Conservation (phyloP, 768 basidiomycete species). For the Pholiota microspora region DNA sequence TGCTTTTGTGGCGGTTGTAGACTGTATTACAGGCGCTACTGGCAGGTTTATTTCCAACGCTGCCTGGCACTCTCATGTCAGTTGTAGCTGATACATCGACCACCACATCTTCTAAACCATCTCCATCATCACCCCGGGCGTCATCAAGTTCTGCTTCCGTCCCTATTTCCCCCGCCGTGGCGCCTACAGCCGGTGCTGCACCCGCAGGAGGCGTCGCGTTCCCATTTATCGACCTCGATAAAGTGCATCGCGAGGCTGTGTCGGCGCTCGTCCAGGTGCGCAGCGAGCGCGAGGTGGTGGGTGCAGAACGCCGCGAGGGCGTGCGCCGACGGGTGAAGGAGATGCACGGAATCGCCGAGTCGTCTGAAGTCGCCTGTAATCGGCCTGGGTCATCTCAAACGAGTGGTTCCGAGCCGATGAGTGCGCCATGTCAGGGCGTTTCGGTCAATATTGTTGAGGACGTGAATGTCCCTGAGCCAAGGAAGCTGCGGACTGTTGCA, state of each 20-base stretch:
- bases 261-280: conserved; percentile 60
- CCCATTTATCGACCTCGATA: conserved; percentile 34
- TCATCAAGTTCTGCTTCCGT: neutral
- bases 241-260: conserved; percentile 49
- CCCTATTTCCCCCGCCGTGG: neutral
- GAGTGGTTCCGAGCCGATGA: neutral
- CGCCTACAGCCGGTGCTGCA: neutral
- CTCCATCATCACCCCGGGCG: neutral
- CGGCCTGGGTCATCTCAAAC: neutral
- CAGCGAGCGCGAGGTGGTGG: conserved; percentile 52
- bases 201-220: conserved; percentile 22
- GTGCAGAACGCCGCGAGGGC: conserved; percentile 49
- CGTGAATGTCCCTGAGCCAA: neutral
- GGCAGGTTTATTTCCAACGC: neutral
- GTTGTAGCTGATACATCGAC: neutral
- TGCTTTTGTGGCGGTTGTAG: neutral
- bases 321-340: conserved; percentile 49
- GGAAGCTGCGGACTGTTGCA: no score
- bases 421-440: neutral
- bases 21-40: neutral
- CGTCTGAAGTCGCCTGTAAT: neutral
- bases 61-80: neutral
- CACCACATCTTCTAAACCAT: neutral
- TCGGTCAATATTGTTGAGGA: neutral
- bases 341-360: conserved; percentile 11